Base-by-base conservation (phyloP, 345 rosid species). In the Durio zibethinus region DNA sequence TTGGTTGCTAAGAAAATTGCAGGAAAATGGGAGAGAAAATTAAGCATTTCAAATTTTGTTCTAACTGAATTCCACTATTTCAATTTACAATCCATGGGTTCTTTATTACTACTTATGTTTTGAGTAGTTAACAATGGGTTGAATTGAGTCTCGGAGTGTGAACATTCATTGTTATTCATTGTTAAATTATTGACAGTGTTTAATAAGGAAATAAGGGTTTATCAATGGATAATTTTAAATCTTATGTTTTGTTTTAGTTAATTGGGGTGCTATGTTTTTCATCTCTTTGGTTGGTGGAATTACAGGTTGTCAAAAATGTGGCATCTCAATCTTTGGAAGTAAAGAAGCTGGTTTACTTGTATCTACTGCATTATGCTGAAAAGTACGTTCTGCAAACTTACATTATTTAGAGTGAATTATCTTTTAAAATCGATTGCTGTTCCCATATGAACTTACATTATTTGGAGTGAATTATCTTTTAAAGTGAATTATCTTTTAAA, bases 271-370 rank as follows among this genome's bases (percentile, higher is more conserved):
- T 43, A 31, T 76, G 42, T 23, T 66, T 66, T 45, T 40, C 29
- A 12, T 38, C 21, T 18, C 60, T 31, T 9, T 76, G 23, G 38
- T 47, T 74, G 75, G 15, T 14, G 77, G 77, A 80, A 75, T 54
- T 85, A 72, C 92, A 94, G 98, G 99, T 96, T 65, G 99, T 96
- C 0, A 96, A 96, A 79, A 96, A 91, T 70, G 98, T 96, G 76
- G 99, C 98, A 47, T 90, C 98, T 72, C 97, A 90, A 81, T 91
- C 97, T 62, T 79, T 92, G 83, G 97, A 96, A 89, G 98, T 93
- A 68, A 96, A 96, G 93, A 96, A 96, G 84, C 91, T 96, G 25
- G 99, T 87, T 83, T 96, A 96, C 91, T 82, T 96, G 86, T 96
- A 96, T 79, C 85, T 96, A 68, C 88, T 96, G 76, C 97, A 96